phyloP scores from a whole-genome alignment of 495 filamentous ascomycete species.

The Tuber aestivum region DNA sequence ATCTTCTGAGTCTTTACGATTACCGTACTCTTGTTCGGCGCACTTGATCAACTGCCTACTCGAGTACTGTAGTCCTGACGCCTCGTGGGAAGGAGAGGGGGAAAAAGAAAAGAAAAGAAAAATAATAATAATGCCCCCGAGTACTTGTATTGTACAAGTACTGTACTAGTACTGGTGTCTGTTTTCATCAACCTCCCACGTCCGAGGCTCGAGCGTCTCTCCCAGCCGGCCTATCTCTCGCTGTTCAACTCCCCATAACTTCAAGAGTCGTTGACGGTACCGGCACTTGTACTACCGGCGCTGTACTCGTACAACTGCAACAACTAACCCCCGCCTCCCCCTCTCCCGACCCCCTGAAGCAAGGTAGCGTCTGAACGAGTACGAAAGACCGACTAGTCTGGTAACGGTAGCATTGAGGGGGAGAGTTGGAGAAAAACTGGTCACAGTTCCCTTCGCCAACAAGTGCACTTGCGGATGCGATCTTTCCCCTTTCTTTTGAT shows the following conservation, averaged over 20 bases:
- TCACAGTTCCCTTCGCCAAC: background rate
- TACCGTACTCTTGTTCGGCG: background rate
- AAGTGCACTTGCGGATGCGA: background rate
- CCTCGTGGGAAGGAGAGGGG: background rate
- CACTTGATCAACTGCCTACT: background rate
- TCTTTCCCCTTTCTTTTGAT: background rate
- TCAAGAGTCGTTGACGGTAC: background rate
- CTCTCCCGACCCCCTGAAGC: background rate
- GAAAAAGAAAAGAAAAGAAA: background rate
- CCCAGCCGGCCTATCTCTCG: background rate
- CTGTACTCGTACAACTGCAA: background rate
- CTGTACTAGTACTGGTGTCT: too few relatives aligned
- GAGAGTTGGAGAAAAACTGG: background rate
- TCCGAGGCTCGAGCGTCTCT: background rate
- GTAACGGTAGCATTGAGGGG: background rate
- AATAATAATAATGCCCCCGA: too few relatives aligned
- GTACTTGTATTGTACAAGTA: too few relatives aligned
- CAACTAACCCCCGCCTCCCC: background rate
- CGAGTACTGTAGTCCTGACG: background rate
- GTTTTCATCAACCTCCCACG: conserved; percentile 1
- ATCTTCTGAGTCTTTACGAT: background rate
- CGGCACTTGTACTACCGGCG: too few relatives aligned
- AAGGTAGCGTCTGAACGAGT: background rate
- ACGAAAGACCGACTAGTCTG: background rate
- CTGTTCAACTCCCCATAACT: background rate